Base-by-base conservation (phyloP, 805 yeast species). In the Wickerhamiella qilinensis region DNA sequence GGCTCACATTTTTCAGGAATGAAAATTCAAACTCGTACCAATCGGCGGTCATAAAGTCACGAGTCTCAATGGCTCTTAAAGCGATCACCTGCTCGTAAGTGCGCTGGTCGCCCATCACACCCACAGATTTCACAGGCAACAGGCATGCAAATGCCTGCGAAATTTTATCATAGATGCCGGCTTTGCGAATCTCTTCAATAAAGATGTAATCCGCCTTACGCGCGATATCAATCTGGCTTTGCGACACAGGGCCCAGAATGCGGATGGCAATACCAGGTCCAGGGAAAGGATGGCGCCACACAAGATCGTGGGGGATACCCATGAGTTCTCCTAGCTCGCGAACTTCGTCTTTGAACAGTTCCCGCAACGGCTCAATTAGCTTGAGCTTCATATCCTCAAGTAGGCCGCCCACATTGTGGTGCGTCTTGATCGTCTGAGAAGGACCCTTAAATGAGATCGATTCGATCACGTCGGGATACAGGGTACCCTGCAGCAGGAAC, bases 221-320 rank as follows among this genome's bases (percentile, higher is more conserved):
- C 33, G 97, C 98, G 57, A 91, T 91, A 57, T 75, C 88, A 41
- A 91, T 91, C 67, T 91, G 98, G 48, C 69, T 75, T 50, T 75
- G 80, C 43, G 95, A 82, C 46, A 91, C 97, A 67, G 88, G 97
- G 52, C 99, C 99, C 36, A 91, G 69, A 40, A 91, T 93, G 65
- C 99, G 79, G 61, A 91, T 91, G 51, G 96, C 99, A 58, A 91
- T 81, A 68, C 99, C 99, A 60, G 99, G 99, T 59, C 99, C 99
- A 54, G 99, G 99, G 93, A 91, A 91, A 41, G 99, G 99, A 60
- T 91, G 99, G 71, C 99, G 83, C 97, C 97, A 88, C 50, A 91
- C 97, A 52, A 91, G 72, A 53, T 91, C 97, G 57, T 83, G 91
- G 27, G 96, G 93, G 53, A 91, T 88, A 37, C 94, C 95, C 66